Evolutionary conservation across 768 basidiomycete species (phyloP).

Genomic region (Mycena indigotica): DNA sequence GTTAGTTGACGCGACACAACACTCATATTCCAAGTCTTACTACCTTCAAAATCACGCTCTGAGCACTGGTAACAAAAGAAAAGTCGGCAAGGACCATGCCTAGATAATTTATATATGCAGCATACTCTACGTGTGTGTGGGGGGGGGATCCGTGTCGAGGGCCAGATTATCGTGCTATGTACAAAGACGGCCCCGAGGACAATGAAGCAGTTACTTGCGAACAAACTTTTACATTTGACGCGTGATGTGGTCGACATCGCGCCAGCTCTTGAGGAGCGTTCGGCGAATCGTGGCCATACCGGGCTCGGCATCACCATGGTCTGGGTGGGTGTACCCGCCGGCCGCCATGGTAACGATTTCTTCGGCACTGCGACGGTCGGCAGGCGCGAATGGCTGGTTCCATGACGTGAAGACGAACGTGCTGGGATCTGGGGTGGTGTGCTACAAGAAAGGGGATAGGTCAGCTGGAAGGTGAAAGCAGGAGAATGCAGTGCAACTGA

Average conservation of each 20-base stretch:
- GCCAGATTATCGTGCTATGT: too few relatives aligned
- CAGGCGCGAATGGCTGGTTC: conserved; percentile 75
- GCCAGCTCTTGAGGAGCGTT: conserved; percentile 46
- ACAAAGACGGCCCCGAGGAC: too few relatives aligned
- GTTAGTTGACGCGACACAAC: too few relatives aligned
- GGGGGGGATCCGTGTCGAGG: too few relatives aligned
- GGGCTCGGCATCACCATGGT: conserved; percentile 28
- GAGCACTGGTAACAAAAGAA: too few relatives aligned
- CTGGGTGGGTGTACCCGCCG: conserved; percentile 37
- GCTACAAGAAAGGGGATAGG: conserved; percentile 38
- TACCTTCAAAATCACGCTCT: too few relatives aligned
- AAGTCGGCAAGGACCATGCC: too few relatives aligned
- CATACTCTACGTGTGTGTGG: too few relatives aligned
- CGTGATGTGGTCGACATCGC: conserved; percentile 40
- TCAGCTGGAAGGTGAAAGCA: conserved; percentile 7
- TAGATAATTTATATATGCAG: too few relatives aligned
- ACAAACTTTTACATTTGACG: conserved; percentile 23
- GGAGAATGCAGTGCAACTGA: conserved; percentile 41
- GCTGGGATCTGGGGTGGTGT: conserved; percentile 55
- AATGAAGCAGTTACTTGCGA: too few relatives aligned
- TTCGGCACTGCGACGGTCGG: conserved; percentile 57
- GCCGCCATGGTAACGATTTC: conserved; percentile 43
- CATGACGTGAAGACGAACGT: conserved; percentile 54
- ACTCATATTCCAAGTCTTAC: too few relatives aligned
- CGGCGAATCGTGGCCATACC: conserved; percentile 42